Conservation (phyloP, 352 stramenopile species). For the Globisporangium iwayamae region DNA sequence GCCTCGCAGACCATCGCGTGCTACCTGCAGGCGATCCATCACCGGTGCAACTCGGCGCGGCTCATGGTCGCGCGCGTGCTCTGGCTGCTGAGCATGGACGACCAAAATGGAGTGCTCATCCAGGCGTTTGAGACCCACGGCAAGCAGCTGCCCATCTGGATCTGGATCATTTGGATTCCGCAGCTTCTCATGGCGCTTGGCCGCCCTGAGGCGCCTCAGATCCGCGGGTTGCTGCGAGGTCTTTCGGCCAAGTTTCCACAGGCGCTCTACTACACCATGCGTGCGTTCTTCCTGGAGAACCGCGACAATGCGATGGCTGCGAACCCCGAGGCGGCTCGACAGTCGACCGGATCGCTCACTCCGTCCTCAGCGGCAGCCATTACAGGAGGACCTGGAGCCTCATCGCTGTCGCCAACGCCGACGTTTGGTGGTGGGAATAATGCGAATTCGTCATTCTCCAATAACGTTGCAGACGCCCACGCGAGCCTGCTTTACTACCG, state of each 20-base stretch:
- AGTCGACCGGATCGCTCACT: slow-evolving; percentile 17
- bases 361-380: slow-evolving; percentile 1
- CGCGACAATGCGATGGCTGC: slow-evolving; percentile 84
- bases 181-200: slow-evolving; percentile 95
- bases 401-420: slow-evolving; percentile 11
- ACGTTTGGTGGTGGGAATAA: slow-evolving; percentile 4
- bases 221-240: slow-evolving; percentile 75
- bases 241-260: slow-evolving; percentile 95
- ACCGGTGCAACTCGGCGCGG: slow-evolving; percentile 84
- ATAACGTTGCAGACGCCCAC: slow-evolving; percentile 7
- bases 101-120: slow-evolving; percentile 68
- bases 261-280: slow-evolving; percentile 97
- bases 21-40: slow-evolving; percentile 92
- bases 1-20: slow-evolving; percentile 90
- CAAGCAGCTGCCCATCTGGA: slow-evolving; percentile 95
- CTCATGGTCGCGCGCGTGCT: slow-evolving; percentile 90
- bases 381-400: background rate
- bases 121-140: slow-evolving; percentile 92
- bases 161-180: slow-evolving; percentile 99
- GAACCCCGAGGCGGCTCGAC: slow-evolving; percentile 24
- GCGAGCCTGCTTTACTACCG: slow-evolving; percentile 61
- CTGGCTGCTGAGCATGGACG: slow-evolving; percentile 89
- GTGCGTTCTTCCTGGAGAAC: slow-evolving; percentile 97
- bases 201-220: slow-evolving; percentile 87
- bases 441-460: slow-evolving; percentile 9